phyloP scores from a whole-genome alignment of 441 rosid genomes.

The Croton setiger region DNA sequence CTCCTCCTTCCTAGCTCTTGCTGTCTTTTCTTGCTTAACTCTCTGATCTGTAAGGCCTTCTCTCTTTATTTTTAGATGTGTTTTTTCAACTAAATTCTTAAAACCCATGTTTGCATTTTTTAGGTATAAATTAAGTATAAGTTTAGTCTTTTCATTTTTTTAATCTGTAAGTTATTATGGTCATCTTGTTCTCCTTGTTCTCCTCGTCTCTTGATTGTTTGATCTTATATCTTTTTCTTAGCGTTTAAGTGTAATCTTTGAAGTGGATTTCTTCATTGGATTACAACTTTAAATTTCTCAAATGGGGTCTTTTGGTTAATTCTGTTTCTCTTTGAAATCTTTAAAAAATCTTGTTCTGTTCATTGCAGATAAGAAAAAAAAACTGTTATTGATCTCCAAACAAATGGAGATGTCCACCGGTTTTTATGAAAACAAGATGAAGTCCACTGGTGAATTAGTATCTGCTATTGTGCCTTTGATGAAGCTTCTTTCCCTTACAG shows the following conservation, averaged over 20 bases:
- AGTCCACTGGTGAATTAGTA: slow-evolving; percentile 33
- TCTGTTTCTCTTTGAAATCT: background rate
- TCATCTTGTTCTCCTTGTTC: background rate
- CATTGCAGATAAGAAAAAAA: slow-evolving; percentile 24
- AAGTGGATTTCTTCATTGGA: too few species aligned
- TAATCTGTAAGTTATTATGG: background rate
- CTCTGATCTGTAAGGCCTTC: background rate
- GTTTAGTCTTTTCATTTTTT: background rate
- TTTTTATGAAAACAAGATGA: slow-evolving; percentile 24
- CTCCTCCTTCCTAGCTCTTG: background rate
- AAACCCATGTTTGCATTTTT: background rate
- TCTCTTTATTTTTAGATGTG: background rate
- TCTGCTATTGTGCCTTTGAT: slow-evolving; percentile 63
- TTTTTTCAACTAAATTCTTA: background rate
- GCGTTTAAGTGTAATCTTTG: too few species aligned
- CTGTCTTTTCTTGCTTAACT: background rate
- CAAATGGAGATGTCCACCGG: slow-evolving; percentile 35
- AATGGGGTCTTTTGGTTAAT: background rate
- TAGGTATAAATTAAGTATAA: background rate
- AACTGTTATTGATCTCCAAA: background rate
- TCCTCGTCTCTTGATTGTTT: background rate
- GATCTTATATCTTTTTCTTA: background rate
- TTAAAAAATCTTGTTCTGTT: background rate
- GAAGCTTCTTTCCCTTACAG: slow-evolving; percentile 66
- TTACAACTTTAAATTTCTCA: background rate